Conservation (phyloP, 139 green algal genomes). For the Tetratostichococcus sp. region DNA sequence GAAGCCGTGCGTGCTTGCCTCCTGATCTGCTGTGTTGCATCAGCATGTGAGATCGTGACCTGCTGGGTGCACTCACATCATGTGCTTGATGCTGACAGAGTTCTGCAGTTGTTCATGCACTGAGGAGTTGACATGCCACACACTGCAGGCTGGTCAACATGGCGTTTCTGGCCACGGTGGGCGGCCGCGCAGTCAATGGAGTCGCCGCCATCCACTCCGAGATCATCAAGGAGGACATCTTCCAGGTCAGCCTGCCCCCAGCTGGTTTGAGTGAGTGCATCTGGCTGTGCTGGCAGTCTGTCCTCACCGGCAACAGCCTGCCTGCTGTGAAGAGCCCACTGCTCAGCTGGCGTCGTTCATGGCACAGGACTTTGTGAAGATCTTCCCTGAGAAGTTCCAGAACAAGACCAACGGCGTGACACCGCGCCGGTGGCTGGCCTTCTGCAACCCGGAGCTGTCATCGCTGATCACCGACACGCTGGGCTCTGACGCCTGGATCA, state of each 20-base stretch:
- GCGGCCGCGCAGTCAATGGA: conserved; percentile 86
- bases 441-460: conserved; percentile 74
- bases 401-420: conserved; percentile 99
- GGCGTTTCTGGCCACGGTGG: conserved; percentile 93
- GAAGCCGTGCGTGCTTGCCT: conserved; percentile 55
- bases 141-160: conserved; percentile 80
- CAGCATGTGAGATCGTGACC: too few relatives aligned
- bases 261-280: too few relatives aligned
- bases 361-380: conserved; percentile 76
- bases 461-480: conserved; percentile 66
- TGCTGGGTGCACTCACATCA: too few relatives aligned
- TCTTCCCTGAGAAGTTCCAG: conserved; percentile 88
- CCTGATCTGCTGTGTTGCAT: neutral
- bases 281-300: too few relatives aligned
- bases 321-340: too few relatives aligned
- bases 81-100: too few relatives aligned
- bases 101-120: too few relatives aligned
- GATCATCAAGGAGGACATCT: conserved; percentile 91
- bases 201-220: conserved; percentile 93
- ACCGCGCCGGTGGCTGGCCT: conserved; percentile 86
- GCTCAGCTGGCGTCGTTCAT: neutral
- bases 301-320: too few relatives aligned
- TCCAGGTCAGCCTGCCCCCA: conserved; percentile 60
- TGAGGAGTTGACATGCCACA: too few relatives aligned
- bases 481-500: conserved; percentile 83